phyloP scores from a whole-genome alignment of 2,329 filamentous ascomycete species.

The Aspergillus luchuensis region DNA sequence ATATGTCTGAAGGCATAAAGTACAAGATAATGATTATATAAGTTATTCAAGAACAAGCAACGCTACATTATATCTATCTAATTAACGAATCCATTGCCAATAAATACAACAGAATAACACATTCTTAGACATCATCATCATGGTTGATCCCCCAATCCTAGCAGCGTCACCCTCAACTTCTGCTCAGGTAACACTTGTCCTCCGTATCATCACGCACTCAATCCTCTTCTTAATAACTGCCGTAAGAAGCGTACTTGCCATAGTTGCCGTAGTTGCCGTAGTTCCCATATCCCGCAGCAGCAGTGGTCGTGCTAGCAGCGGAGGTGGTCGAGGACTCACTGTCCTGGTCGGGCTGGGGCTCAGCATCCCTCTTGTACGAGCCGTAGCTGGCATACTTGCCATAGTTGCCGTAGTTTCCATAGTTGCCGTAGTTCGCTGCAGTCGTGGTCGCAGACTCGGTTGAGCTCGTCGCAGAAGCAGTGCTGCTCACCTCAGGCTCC shows the following conservation, averaged over 20 bases:
- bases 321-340: not conserved
- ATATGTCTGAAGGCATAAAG: too few species aligned
- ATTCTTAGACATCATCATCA: not conserved
- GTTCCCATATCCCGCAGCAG: conserved; percentile 4
- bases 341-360: conserved; percentile 4
- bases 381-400: conserved; percentile 5
- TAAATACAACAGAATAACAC: not conserved
- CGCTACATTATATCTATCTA: not conserved
- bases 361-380: conserved; percentile 5
- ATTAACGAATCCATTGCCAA: not conserved
- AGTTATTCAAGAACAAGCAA: not conserved
- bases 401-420: conserved; percentile 21
- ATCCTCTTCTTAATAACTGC: not conserved
- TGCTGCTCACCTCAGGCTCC: not conserved
- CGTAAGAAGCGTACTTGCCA: conserved; percentile 15
- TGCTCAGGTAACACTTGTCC: too few species aligned
- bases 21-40: not conserved
- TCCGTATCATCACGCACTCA: too few species aligned
- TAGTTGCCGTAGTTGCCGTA: conserved; percentile 16
- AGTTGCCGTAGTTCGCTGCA: conserved; percentile 15
- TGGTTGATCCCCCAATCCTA: too few species aligned
- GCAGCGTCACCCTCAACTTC: too few species aligned
- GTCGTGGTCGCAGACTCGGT: not conserved
- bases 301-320: conserved; percentile 1
- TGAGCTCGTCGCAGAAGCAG: not conserved